Base-by-base conservation (phyloP, 2,329 filamentous ascomycete species). In the Fusarium sp. region DNA sequence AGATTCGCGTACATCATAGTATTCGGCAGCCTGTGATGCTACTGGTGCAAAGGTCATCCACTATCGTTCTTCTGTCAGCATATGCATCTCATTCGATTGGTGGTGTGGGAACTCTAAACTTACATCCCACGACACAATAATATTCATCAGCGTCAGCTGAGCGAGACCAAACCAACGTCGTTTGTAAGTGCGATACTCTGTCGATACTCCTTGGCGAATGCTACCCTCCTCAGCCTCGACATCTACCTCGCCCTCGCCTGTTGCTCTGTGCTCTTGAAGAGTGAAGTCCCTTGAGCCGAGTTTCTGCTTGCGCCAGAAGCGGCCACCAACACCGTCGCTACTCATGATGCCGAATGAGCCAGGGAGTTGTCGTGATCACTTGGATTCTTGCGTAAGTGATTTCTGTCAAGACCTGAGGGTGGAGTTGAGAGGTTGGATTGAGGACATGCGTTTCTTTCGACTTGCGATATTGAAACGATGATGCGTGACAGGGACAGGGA, bases 121-220 rank as follows among this genome's bases (percentile, higher is more conserved):
- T 88, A 96, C 94, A 89, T 97, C 94, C 96, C 96, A 98, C 79
- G 94, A 97, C 47, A 98, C 92, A 69, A 98, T 90, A 63, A 98
- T 92, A 81, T 98, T 99, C 83, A 98, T 86, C 78, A 98, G 83
- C 12, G 95, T 92, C 79, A 98, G 84, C 82, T 98, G 94, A 28
- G 89, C 84, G 58, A 99, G 85, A 2, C 96, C 96, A 81, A 98
- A 93, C 91, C 94, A 99, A 49, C 96, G 89, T 79, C 94, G 89
- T 83, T 93, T 96, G 81, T 98, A 98, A 17, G 84, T 85, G 60
- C 81, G 81, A 63, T 85, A 86, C 68, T 80, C 78, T n/a, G 70
- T 77, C 26, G 80, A 74, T 15, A 71, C 63, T 35, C 77, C 80
- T 63, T 79, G 75, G n/a, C 78, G 66, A 22, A 80, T 72, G 63